Base-by-base conservation (phyloP, 192 early-diverging fungal genomes). In the Backusella parvicylindrica region DNA sequence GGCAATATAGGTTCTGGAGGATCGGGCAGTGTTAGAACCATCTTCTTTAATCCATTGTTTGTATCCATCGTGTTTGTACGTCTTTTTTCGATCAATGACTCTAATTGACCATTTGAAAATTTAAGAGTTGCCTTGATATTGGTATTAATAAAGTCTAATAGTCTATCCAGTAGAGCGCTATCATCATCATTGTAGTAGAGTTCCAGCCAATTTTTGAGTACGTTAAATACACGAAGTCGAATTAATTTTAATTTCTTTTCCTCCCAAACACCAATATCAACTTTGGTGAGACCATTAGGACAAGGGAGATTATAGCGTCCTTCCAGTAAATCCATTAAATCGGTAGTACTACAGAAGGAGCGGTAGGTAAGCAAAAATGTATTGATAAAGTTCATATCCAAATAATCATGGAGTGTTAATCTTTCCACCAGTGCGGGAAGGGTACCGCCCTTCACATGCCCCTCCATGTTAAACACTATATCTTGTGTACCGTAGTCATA, bases 141-240 rank as follows among this genome's bases (percentile, higher is more conserved):
- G 16, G 68, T 66, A 23, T 74, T 68, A 26, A 72, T 77, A 43
- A 77, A 77, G 11, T 72, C 50, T 56, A 64, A 64, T 18, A 81
- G 37, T 37, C 63, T 35, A 50, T 72, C 68, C 23, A 77, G 72
- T 15, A 81, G 70, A 35, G 63, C 86, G 84, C 15, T 89, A 85
- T 93, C 90, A 71, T 89, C 88, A 74, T 96, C 94, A 40, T 90
- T 82, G 74, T 91, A 93, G 83, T 94, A 92, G 70, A 85, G 89
- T 82, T 98, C 96, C 8, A 97, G 81, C 96, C 96, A 98, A 23
- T 86, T 89, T 84, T 96, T 98, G 81, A 98, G 86, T 60, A 96
- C 85, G 76, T 96, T 96, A 86, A 91, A 97, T 3, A 97, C 95
- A 35, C 95, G 93, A 69, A 96, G 86, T 38, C 95, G 90, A 60